Percentiles rank a stretch among this genome's conserved stretches.
Conservation (phyloP, 495 filamentous ascomycete species). For the Durotheca rogersii region DNA sequence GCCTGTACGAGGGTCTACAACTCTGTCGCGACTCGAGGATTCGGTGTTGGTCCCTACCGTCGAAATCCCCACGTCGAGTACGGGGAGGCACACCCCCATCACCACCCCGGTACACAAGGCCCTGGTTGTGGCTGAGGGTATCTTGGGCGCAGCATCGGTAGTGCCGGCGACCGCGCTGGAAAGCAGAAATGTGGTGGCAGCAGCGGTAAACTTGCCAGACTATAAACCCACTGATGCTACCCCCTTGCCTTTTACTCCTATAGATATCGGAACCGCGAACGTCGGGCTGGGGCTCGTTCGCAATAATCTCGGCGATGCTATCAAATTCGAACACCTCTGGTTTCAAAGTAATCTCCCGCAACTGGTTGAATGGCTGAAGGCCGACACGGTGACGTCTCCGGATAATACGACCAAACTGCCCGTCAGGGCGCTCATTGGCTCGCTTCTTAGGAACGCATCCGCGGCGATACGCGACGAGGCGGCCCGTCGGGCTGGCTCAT, state of each 20-base stretch:
- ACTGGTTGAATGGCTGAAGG: slow-evolving; percentile 67
- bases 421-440: slow-evolving; percentile 64
- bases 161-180: slow-evolving; percentile 39
- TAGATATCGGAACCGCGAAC: slow-evolving; percentile 50
- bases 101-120: slow-evolving; percentile 84
- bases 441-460: slow-evolving; percentile 61
- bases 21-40: slow-evolving; percentile 46
- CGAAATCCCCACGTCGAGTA: slow-evolving; percentile 61
- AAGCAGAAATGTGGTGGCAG: slow-evolving; percentile 37
- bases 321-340: slow-evolving; percentile 72
- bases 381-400: slow-evolving; percentile 44
- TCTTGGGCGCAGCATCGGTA: slow-evolving; percentile 46
- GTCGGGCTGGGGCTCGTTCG: slow-evolving; percentile 65
- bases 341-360: slow-evolving; percentile 65
- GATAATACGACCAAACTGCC: slow-evolving; percentile 56
- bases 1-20: slow-evolving; percentile 37
- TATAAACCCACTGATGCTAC: slow-evolving; percentile 36
- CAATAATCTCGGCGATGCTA: slow-evolving; percentile 64
- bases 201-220: slow-evolving; percentile 46
- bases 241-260: slow-evolving; percentile 37
- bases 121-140: slow-evolving; percentile 70
- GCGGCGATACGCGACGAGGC: slow-evolving; percentile 55
- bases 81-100: slow-evolving; percentile 61
- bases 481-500: slow-evolving; percentile 35
- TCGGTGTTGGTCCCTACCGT: slow-evolving; percentile 72